phyloP scores from a whole-genome alignment of 257 asterid genomes.

The Nicotiana tabacum region DNA sequence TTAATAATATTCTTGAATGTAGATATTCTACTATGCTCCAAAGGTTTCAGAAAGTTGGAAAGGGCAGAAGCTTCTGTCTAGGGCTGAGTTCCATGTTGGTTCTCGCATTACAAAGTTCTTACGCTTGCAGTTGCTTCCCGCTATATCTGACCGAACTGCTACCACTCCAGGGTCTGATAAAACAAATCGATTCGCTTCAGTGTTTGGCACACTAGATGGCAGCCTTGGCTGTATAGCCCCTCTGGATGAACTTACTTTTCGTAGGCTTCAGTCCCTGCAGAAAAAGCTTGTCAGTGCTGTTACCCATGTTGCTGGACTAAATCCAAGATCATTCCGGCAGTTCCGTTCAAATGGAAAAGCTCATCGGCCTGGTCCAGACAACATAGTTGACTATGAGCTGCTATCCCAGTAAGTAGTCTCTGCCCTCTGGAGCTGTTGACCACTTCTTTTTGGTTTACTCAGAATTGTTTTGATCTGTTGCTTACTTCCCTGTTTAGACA shows the following conservation, averaged over 20 bases:
- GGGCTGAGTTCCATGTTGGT: constrained; percentile 97
- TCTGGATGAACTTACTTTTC: constrained; percentile 88
- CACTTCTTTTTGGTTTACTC: background rate
- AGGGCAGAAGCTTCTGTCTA: constrained; percentile 90
- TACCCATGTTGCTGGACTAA: constrained; percentile 84
- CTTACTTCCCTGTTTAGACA: background rate
- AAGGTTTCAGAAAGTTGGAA: constrained; percentile 94
- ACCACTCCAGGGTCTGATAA: constrained; percentile 67
- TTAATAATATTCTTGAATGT: constrained; percentile 14
- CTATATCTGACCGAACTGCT: constrained; percentile 52
- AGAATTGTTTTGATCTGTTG: background rate
- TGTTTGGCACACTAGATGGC: constrained; percentile 90
- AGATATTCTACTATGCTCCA: constrained; percentile 94
- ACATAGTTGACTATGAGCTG: constrained; percentile 89
- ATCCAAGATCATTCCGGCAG: constrained; percentile 85
- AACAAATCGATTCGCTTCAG: constrained; percentile 85
- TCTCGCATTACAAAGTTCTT: constrained; percentile 84
- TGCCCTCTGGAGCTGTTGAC: background rate
- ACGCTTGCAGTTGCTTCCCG: constrained; percentile 85
- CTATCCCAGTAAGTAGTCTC: constrained; percentile 64
- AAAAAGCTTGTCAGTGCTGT: constrained; percentile 87
- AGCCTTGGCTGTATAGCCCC: constrained; percentile 97
- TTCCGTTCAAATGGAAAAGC: constrained; percentile 88
- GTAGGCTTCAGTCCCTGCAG: constrained; percentile 95
- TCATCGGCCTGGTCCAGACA: constrained; percentile 98